Percentiles rank a stretch among this genome's conserved stretches.
These are phyloP conservation scores for Mycosphaerelloides madeirae DNA, from an alignment of 2,329 filamentous ascomycete genomes.

Conservation along the genomic window DNA sequence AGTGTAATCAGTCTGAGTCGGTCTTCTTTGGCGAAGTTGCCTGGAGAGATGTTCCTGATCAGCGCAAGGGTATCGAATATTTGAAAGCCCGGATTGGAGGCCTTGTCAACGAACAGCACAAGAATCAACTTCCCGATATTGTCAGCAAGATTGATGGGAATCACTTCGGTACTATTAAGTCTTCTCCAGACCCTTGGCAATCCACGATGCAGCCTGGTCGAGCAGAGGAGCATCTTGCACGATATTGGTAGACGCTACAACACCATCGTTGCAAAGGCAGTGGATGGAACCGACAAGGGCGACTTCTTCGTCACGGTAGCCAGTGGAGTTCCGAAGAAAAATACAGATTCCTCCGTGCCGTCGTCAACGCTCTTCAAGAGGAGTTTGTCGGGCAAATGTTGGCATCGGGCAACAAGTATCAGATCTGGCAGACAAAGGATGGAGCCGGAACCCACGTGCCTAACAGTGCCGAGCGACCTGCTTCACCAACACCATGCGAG, in stretches of 20 bases:
- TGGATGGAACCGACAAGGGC: conserved; percentile 51
- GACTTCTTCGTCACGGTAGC: conserved; percentile 46
- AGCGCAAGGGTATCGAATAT: conserved; percentile 44
- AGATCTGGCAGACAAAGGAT: conserved; percentile 24
- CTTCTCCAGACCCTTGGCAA: conserved; percentile 48
- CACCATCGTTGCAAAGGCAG: conserved; percentile 42
- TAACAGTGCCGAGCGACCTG: conserved; percentile 15
- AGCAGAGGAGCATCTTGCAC: conserved; percentile 49
- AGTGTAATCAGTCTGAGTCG: conserved; percentile 39
- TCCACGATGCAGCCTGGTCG: conserved; percentile 40
- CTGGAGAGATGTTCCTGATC: conserved; percentile 27
- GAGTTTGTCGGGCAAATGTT: conserved; percentile 46
- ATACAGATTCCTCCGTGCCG: conserved; percentile 46
- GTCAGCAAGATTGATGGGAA: conserved; percentile 31
- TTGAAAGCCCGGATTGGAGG: conserved; percentile 49
- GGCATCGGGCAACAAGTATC: conserved; percentile 39
- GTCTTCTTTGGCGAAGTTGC: conserved; percentile 33
- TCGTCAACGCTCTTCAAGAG: conserved; percentile 48
- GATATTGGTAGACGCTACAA: conserved; percentile 45
- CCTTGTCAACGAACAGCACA: conserved; percentile 41
- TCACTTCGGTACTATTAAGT: conserved; percentile 21
- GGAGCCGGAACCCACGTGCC: conserved; percentile 9
- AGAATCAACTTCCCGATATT: conserved; percentile 34
- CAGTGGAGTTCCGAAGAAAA: conserved; percentile 12
- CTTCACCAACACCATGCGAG: conserved; percentile 13